Percentiles rank a stretch among this genome's conserved stretches.
phyloP scores from a whole-genome alignment of 2,329 filamentous ascomycete genomes.

The Penicillium rolfsii region DNA sequence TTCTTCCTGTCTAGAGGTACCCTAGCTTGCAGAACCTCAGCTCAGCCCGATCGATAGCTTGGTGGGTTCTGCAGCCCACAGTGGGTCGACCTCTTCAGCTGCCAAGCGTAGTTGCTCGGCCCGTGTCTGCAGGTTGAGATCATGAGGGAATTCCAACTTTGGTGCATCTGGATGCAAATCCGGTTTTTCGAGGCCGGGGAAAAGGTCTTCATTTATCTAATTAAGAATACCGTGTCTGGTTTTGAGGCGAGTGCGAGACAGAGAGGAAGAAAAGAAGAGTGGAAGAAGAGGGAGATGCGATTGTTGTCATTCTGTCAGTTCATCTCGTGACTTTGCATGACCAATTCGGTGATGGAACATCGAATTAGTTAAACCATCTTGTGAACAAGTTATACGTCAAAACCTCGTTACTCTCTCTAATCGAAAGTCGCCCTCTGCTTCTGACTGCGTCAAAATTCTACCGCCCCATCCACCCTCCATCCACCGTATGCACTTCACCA shows the following conservation, averaged over 20 bases:
- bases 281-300: neutral
- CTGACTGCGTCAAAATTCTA: slow-evolving; percentile 21
- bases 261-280: neutral
- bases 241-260: neutral
- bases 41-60: slow-evolving; percentile 5
- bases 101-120: slow-evolving; percentile 21
- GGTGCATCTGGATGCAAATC: neutral
- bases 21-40: too few relatives aligned
- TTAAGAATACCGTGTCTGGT: neutral
- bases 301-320: neutral
- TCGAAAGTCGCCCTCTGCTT: neutral
- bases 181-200: neutral
- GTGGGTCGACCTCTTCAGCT: slow-evolving; percentile 25
- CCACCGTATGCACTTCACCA: slow-evolving; percentile 78
- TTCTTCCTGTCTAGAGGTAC: neutral
- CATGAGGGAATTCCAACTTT: neutral
- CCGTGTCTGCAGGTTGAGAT: slow-evolving; percentile 10
- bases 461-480: slow-evolving; percentile 81
- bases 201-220: neutral
- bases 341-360: neutral
- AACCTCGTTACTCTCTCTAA: neutral
- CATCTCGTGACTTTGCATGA: neutral
- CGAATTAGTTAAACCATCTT: too few relatives aligned
- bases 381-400: too few relatives aligned
- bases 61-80: slow-evolving; percentile 6